A percentile compares a stretch with the other conserved stretches of the same genome.
Conservation (phyloP, 2,329 filamentous ascomycete genomes). For the Cryphonectria japonica region DNA sequence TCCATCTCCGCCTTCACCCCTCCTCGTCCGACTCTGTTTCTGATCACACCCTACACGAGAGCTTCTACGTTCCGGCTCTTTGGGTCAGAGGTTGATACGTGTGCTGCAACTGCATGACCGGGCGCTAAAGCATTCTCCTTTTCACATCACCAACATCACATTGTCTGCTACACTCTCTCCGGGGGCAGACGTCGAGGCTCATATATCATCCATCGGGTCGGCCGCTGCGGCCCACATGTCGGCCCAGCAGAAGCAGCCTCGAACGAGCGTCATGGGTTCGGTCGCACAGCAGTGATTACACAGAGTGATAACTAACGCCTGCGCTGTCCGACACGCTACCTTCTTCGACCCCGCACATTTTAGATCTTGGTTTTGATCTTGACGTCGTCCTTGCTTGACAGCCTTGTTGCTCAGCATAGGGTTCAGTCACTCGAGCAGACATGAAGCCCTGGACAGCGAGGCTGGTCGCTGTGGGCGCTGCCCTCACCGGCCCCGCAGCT, state of each 20-base stretch:
- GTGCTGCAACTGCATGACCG: background rate
- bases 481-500: slow-evolving; percentile 32
- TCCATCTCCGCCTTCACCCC: background rate
- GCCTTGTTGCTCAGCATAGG: slow-evolving; percentile 5
- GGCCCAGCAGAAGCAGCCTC: slow-evolving; percentile 8
- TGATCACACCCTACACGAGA: slow-evolving; percentile 18
- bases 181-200: slow-evolving; percentile 7
- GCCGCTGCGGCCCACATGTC: slow-evolving; percentile 7
- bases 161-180: background rate
- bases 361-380: background rate
- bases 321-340: slow-evolving; percentile 4
- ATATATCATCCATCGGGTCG: slow-evolving; percentile 20
- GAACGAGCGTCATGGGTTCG: slow-evolving; percentile 13
- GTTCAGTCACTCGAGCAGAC: background rate
- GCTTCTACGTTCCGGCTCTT: background rate
- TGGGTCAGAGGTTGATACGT: slow-evolving; percentile 6
- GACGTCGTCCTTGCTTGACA: background rate
- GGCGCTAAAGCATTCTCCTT: slow-evolving; percentile 24
- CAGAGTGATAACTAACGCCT: slow-evolving; percentile 17
- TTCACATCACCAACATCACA: slow-evolving; percentile 23
- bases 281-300: slow-evolving; percentile 22
- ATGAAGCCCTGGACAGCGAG: slow-evolving; percentile 28
- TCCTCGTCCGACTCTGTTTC: slow-evolving; percentile 9
- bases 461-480: slow-evolving; percentile 21
- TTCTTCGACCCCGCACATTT: slow-evolving; percentile 24